Conservation (phyloP, 148 eudicot species). For the Dysphania ambrosioides region DNA sequence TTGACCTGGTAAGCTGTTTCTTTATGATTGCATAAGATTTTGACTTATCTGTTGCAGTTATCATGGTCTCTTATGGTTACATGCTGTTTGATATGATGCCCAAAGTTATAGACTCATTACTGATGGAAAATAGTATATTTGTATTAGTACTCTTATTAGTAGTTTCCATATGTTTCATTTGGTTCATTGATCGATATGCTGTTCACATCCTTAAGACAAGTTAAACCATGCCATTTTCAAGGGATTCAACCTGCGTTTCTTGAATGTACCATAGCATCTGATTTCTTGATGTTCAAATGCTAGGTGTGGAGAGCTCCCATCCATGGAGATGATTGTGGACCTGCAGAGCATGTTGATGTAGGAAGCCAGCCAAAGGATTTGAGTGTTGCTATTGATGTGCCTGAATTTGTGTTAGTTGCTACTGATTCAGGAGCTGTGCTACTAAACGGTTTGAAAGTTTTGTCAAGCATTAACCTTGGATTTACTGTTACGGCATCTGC, state of each 20-base stretch:
- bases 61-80: not conserved
- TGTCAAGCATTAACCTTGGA: conserved; percentile 65
- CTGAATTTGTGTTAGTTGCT: conserved; percentile 64
- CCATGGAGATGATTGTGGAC: conserved; percentile 61
- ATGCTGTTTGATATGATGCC: not conserved
- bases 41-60: not conserved
- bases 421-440: conserved; percentile 74
- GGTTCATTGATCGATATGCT: not conserved
- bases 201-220: not conserved
- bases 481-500: conserved; percentile 76
- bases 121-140: not conserved
- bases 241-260: not conserved
- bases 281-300: conserved; percentile 5
- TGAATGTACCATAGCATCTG: not conserved
- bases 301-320: conserved; percentile 90
- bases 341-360: conserved; percentile 62
- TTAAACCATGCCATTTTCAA: not conserved
- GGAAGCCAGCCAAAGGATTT: conserved; percentile 89
- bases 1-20: too few relatives aligned
- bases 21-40: too few relatives aligned
- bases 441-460: conserved; percentile 57
- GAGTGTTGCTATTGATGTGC: conserved; percentile 61
- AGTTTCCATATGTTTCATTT: not conserved
- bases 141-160: not conserved
- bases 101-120: not conserved